Percentiles rank a stretch among this genome's conserved stretches.
Evolutionary conservation across 805 yeast genomes (phyloP).

Genomic region (Wickerhamiella occidentalis): DNA sequence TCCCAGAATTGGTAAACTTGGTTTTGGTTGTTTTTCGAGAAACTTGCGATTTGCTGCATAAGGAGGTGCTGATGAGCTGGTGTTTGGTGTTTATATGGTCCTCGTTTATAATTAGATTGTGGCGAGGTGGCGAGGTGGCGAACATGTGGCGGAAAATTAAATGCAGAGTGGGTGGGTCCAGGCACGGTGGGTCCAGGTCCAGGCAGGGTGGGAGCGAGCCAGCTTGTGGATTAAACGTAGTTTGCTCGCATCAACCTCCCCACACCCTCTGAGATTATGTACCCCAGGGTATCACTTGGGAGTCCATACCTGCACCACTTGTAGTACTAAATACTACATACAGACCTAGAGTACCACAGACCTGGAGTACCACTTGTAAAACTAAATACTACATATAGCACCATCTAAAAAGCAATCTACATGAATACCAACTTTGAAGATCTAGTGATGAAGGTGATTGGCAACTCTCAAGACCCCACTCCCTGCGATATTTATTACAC

Average conservation of each 20-base stretch:
- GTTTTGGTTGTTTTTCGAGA: conserved; percentile 25
- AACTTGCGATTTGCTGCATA: background rate
- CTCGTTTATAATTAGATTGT: background rate
- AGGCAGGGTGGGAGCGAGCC: too few species aligned
- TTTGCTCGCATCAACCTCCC: too few species aligned
- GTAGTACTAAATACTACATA: too few species aligned
- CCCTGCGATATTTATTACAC: background rate
- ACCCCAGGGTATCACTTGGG: too few species aligned
- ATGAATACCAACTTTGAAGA: conserved; percentile 3
- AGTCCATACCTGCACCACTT: too few species aligned
- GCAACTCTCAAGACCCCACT: background rate
- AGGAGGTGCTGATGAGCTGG: background rate
- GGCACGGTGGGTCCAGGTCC: too few species aligned
- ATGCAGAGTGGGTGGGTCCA: too few species aligned
- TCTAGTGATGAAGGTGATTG: background rate
- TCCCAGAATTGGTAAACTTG: conserved; percentile 32
- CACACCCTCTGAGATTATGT: too few species aligned
- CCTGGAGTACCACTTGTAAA: too few species aligned
- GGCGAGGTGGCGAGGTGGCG: background rate
- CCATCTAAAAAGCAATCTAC: background rate
- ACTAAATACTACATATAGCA: background rate
- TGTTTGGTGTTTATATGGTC: background rate
- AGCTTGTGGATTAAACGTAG: too few species aligned
- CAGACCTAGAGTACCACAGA: too few species aligned
- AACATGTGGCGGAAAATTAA: too few species aligned